Evolutionary conservation across 2,329 filamentous ascomycete genomes (phyloP).

Genomic region (Neonectria hederae): DNA sequence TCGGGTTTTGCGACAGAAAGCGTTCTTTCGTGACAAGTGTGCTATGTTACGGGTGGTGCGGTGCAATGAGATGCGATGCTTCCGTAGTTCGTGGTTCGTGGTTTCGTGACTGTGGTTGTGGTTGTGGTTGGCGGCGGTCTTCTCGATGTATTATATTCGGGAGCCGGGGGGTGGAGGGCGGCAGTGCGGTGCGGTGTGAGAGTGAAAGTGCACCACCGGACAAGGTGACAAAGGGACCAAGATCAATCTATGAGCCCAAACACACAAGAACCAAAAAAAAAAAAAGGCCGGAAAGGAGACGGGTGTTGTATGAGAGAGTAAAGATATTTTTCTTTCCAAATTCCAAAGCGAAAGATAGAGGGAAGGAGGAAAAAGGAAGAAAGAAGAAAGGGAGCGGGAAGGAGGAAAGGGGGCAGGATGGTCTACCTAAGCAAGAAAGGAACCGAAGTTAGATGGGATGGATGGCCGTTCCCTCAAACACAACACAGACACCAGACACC

Average conservation of each 20-base stretch:
- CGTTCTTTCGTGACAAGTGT: neutral
- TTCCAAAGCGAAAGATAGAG: conserved; percentile 16
- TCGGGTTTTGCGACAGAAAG: conserved; percentile 12
- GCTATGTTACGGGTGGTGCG: conserved; percentile 19
- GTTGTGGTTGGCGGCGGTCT: conserved; percentile 16
- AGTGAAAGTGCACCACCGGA: conserved; percentile 14
- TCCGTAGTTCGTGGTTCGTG: conserved; percentile 25
- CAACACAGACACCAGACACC: conserved; percentile 25
- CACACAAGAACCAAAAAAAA: neutral
- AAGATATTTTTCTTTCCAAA: conserved; percentile 13
- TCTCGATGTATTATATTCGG: conserved; percentile 20
- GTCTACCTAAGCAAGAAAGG: conserved; percentile 22
- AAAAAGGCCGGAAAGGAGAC: conserved; percentile 6
- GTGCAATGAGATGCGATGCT: conserved; percentile 5
- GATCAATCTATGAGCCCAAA: conserved; percentile 7
- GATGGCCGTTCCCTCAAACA: conserved; percentile 27
- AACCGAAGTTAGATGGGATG: conserved; percentile 29
- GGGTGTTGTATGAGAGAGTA: conserved; percentile 9
- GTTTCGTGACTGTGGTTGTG: conserved; percentile 25
- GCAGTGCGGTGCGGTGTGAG: conserved; percentile 2
- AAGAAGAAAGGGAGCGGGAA: conserved; percentile 31
- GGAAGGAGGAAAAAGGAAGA: conserved; percentile 20
- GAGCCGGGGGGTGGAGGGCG: conserved; percentile 12
- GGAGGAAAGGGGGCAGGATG: conserved; percentile 29
- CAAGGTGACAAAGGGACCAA: neutral